Conservation (phyloP, 257 asterid species). For the Pogostemon cablin region DNA sequence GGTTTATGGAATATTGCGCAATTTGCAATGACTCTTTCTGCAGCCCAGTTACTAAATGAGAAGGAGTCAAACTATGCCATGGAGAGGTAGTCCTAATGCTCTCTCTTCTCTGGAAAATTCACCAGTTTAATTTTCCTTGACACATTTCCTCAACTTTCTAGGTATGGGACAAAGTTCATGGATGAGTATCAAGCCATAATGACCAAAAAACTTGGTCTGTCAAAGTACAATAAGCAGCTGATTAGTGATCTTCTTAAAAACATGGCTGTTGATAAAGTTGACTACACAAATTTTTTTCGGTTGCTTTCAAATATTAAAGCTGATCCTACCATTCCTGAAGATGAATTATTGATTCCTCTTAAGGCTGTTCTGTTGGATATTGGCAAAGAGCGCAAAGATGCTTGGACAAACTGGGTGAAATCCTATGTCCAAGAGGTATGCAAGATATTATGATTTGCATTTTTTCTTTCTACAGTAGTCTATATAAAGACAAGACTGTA, state of each 20-base stretch:
- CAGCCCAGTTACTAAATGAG: slow-evolving; percentile 75
- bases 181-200: slow-evolving; percentile 92
- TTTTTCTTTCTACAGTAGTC: too few relatives aligned
- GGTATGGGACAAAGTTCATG: slow-evolving; percentile 94
- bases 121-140: slow-evolving; percentile 29
- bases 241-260: slow-evolving; percentile 87
- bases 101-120: not conserved
- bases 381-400: slow-evolving; percentile 93
- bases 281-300: slow-evolving; percentile 97
- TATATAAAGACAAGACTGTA: too few relatives aligned
- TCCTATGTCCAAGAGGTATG: slow-evolving; percentile 84
- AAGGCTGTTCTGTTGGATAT: slow-evolving; percentile 93
- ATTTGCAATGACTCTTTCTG: slow-evolving; percentile 67
- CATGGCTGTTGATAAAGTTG: slow-evolving; percentile 97
- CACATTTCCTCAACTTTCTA: slow-evolving; percentile 33
- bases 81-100: slow-evolving; percentile 67
- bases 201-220: slow-evolving; percentile 90
- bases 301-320: slow-evolving; percentile 84
- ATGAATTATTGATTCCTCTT: slow-evolving; percentile 73
- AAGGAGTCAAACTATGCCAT: slow-evolving; percentile 82
- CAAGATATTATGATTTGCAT: not conserved
- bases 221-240: slow-evolving; percentile 86
- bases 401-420: slow-evolving; percentile 92
- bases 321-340: slow-evolving; percentile 60
- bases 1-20: slow-evolving; percentile 96